These are phyloP conservation scores for Thalassiosira oceanica DNA, from an alignment of 352 stramenopile species.

Conservation along the genomic window DNA sequence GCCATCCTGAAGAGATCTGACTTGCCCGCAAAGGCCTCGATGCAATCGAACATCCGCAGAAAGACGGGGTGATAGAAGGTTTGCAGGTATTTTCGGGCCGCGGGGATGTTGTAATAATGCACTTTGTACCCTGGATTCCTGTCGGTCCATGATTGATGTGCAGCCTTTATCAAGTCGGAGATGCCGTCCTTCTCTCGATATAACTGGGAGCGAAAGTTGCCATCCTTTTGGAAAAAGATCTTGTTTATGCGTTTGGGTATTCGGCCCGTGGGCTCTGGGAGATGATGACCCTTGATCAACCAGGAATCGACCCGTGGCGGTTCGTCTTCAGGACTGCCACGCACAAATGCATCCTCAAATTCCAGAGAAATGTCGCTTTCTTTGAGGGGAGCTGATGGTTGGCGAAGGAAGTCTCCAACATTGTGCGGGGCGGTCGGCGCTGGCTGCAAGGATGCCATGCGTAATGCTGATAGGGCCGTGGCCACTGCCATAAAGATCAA, in stretches of 20 bases:
- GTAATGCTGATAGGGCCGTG: no score
- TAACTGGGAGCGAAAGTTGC: no score
- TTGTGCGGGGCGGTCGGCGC: no score
- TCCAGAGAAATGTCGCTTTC: no score
- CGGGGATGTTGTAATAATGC: constrained; percentile 18
- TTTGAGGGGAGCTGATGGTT: no score
- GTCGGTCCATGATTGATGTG: constrained; percentile 23
- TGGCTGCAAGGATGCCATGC: no score
- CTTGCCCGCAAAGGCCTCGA: constrained; percentile 30
- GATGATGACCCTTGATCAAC: no score
- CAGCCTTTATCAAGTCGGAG: not conserved
- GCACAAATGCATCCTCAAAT: no score
- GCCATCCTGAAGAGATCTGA: constrained; percentile 49
- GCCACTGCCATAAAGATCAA: no score
- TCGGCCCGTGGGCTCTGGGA: not conserved
- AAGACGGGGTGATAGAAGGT: constrained; percentile 30
- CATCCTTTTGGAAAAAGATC: constrained; percentile 23
- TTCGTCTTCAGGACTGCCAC: no score
- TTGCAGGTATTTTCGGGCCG: constrained; percentile 6
- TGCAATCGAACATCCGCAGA: constrained; percentile 33
- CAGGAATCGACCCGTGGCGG: no score
- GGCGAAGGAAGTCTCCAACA: no score
- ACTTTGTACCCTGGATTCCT: constrained; percentile 37
- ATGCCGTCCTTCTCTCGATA: constrained; percentile 5
- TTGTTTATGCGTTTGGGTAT: constrained; percentile 21